A percentile compares a stretch with the other conserved stretches of the same genome.
phyloP scores from a whole-genome alignment of 495 filamentous ascomycete genomes.

The Sporormia fimetaria region DNA sequence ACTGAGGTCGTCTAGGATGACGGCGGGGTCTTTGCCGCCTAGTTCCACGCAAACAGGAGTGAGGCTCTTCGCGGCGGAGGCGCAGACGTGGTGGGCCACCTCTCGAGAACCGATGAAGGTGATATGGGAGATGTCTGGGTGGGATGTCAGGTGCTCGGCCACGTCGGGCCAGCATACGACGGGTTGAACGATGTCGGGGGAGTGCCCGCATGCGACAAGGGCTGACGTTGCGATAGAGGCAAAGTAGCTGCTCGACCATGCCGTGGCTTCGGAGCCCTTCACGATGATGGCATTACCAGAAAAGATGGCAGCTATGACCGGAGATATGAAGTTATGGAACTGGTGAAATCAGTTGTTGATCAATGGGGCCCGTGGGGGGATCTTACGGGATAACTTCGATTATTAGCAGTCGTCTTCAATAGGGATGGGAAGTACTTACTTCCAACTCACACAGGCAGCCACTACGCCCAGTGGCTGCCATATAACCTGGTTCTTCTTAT shows the following conservation, averaged over 20 bases:
- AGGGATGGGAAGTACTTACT: conserved; percentile 41
- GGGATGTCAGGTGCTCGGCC: conserved; percentile 73
- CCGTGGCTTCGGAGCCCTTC: conserved; percentile 87
- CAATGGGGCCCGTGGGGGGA: neutral
- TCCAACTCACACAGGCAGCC: conserved; percentile 89
- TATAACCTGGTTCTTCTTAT: conserved; percentile 82
- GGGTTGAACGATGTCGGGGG: conserved; percentile 69
- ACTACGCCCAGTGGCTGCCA: conserved; percentile 94
- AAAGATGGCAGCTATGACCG: conserved; percentile 82
- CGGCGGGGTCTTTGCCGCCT: conserved; percentile 90
- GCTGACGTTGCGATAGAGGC: conserved; percentile 64
- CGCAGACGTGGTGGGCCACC: conserved; percentile 78
- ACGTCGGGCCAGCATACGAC: conserved; percentile 77
- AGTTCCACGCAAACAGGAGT: conserved; percentile 81
- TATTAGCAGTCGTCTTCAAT: conserved; percentile 2
- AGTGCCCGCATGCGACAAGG: conserved; percentile 71
- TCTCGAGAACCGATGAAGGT: conserved; percentile 95
- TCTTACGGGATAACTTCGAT: conserved; percentile 34
- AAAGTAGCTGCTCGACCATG: conserved; percentile 80
- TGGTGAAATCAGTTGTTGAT: conserved; percentile 26
- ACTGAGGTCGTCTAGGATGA: conserved; percentile 68
- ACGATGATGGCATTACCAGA: conserved; percentile 86
- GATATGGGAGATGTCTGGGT: conserved; percentile 72
- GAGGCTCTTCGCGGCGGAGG: conserved; percentile 69
- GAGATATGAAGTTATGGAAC: conserved; percentile 90